These are phyloP conservation scores for Apiospora pterosperma DNA, from an alignment of 2,329 filamentous ascomycete genomes.

Conservation along the genomic window DNA sequence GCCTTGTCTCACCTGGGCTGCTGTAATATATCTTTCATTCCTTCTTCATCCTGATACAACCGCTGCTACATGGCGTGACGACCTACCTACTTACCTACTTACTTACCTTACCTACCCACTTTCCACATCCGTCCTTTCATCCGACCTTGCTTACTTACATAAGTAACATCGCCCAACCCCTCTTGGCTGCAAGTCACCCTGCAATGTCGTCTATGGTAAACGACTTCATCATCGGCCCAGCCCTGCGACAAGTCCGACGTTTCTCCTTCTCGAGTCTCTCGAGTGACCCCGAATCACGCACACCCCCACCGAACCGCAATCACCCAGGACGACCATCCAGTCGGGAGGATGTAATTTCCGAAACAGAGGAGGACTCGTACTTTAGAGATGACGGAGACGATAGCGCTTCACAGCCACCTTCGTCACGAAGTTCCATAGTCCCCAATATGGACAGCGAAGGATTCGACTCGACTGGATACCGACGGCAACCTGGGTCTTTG, in stretches of 20 bases:
- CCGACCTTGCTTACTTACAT: conserved; percentile 1
- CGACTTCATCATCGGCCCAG: conserved; percentile 63
- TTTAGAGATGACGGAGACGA: conserved; percentile 19
- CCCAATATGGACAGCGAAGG: conserved; percentile 11
- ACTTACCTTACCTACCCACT: background rate
- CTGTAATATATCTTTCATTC: background rate
- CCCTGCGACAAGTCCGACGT: conserved; percentile 62
- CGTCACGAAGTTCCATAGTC: conserved; percentile 23
- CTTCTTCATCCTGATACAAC: background rate
- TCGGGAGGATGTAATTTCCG: conserved; percentile 26
- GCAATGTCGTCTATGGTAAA: conserved; percentile 61
- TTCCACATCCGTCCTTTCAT: background rate
- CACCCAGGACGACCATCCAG: conserved; percentile 9
- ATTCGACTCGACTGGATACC: background rate
- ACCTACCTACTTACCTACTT: background rate
- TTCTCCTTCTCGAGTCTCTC: conserved; percentile 44
- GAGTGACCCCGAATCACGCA: conserved; percentile 25
- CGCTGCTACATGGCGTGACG: background rate
- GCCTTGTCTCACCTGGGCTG: background rate
- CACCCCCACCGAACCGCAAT: conserved; percentile 6
- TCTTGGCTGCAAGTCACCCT: conserved; percentile 9
- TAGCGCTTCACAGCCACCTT: conserved; percentile 20
- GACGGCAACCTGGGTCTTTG: background rate
- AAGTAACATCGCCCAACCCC: background rate
- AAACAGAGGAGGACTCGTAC: conserved; percentile 25